Evolutionary conservation across 1,139 yeast species (phyloP).

Genomic region (Blastobotrys buckinghamii): DNA sequence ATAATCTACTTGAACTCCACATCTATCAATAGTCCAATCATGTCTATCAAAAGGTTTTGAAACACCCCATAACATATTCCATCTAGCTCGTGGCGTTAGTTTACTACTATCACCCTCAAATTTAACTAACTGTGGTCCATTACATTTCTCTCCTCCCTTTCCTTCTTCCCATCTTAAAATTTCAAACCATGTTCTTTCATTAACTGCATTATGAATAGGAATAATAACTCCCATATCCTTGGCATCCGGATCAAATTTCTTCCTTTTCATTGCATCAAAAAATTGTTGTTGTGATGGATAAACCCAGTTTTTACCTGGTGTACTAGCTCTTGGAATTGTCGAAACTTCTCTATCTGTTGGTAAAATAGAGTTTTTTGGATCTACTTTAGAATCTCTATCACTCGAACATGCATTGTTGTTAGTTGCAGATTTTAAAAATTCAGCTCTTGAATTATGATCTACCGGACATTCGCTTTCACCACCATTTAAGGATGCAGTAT

Average conservation of each 20-base stretch:
- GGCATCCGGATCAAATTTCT: constrained; percentile 79
- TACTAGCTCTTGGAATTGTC: constrained; percentile 71
- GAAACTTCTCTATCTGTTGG: constrained; percentile 63
- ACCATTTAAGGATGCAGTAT: constrained; percentile 17
- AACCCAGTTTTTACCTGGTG: constrained; percentile 62
- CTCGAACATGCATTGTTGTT: constrained; percentile 23
- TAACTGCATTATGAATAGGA: constrained; percentile 90
- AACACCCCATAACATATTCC: constrained; percentile 57
- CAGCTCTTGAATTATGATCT: constrained; percentile 22
- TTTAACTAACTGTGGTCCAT: constrained; percentile 77
- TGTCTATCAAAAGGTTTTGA: constrained; percentile 91
- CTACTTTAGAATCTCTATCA: constrained; percentile 27
- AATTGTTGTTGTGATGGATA: constrained; percentile 96
- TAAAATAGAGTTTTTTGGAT: constrained; percentile 30
- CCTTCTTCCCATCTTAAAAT: constrained; percentile 80
- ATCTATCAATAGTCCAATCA: constrained; percentile 88
- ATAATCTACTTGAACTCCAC: constrained; percentile 79
- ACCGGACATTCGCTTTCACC: constrained; percentile 30
- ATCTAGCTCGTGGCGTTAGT: constrained; percentile 84
- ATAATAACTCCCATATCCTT: constrained; percentile 85
- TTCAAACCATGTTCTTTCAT: constrained; percentile 88
- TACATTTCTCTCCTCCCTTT: constrained; percentile 51
- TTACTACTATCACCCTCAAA: constrained; percentile 86
- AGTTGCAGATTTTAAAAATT: background rate
- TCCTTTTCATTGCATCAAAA: constrained; percentile 88